Evolutionary conservation across 2,329 filamentous ascomycete species (phyloP).

Genomic region (Cryphonectria nitschkei): DNA sequence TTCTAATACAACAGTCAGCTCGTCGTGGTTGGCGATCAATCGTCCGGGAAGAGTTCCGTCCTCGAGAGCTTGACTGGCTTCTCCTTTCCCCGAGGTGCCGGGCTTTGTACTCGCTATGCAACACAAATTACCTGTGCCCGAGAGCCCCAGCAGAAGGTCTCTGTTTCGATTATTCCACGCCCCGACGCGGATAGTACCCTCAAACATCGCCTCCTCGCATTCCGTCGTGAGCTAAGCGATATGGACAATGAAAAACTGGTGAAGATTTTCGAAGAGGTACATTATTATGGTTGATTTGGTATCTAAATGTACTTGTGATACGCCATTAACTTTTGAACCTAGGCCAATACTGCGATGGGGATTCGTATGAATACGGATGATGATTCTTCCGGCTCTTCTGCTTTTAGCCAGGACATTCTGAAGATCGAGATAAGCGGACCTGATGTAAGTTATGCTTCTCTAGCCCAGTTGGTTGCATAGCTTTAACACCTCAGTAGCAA

Average conservation of each 20-base stretch:
- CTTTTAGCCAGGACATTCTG: constrained; percentile 52
- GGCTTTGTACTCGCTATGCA: constrained; percentile 53
- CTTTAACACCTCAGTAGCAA: constrained; percentile 33
- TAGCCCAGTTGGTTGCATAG: not conserved
- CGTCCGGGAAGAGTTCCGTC: constrained; percentile 84
- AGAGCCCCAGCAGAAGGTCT: constrained; percentile 36
- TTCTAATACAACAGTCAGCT: not conserved
- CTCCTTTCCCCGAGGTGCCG: constrained; percentile 48
- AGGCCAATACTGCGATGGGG: constrained; percentile 51
- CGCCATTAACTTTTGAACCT: not conserved
- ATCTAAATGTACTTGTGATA: not conserved
- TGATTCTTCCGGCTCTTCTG: constrained; percentile 28
- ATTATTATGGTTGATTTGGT: constrained; percentile 20
- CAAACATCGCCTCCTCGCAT: constrained; percentile 35
- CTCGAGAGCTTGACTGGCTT: constrained; percentile 66
- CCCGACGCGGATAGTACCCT: constrained; percentile 29
- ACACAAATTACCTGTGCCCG: constrained; percentile 49
- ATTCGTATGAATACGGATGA: constrained; percentile 37
- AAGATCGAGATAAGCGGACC: constrained; percentile 52
- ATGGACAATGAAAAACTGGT: constrained; percentile 44
- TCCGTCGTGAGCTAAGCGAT: constrained; percentile 39
- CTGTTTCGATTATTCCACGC: constrained; percentile 48
- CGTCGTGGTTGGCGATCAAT: constrained; percentile 79
- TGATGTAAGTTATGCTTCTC: fast-evolving
- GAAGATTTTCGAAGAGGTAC: constrained; percentile 45